These are phyloP conservation scores for Alternaria metachromatica DNA, from an alignment of 2,329 filamentous ascomycete genomes.

Conservation along the genomic window DNA sequence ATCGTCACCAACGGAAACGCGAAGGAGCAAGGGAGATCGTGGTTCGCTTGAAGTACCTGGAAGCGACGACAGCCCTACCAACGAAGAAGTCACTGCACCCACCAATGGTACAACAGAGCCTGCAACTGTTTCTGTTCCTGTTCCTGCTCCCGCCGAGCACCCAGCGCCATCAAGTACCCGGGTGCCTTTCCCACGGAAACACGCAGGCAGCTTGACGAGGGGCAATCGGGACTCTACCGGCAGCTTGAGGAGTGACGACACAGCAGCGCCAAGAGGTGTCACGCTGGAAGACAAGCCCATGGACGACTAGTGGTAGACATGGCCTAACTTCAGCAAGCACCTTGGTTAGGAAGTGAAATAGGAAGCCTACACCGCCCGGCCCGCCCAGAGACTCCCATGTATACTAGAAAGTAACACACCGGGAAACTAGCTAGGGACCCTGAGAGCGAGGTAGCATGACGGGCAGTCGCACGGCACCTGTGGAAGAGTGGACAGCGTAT, in stretches of 20 bases:
- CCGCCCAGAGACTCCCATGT: constrained; percentile 2
- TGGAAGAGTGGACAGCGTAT: constrained; percentile 10
- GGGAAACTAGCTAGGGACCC: not conserved
- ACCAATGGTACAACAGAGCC: constrained; percentile 48
- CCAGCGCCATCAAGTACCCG: constrained; percentile 44
- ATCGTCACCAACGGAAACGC: constrained; percentile 59
- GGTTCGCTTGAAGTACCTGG: constrained; percentile 84
- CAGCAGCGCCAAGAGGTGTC: constrained; percentile 59
- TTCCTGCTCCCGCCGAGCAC: constrained; percentile 31
- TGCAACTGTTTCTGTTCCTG: constrained; percentile 14
- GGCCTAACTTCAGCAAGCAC: constrained; percentile 10
- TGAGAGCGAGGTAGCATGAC: not conserved
- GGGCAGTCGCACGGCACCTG: constrained; percentile 1
- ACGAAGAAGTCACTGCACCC: constrained; percentile 36
- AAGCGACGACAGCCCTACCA: constrained; percentile 56
- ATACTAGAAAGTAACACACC: not conserved
- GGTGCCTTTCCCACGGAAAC: constrained; percentile 44
- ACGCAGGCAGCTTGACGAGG: constrained; percentile 43
- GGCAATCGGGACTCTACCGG: constrained; percentile 49
- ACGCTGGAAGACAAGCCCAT: constrained; percentile 78
- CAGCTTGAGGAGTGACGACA: constrained; percentile 54
- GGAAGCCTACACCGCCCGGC: not conserved
- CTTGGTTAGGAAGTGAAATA: constrained; percentile 1
- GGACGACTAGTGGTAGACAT: constrained; percentile 65
- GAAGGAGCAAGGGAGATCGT: constrained; percentile 64